Conservation (phyloP, 768 basidiomycete genomes). For the Suillus clintonianus region DNA sequence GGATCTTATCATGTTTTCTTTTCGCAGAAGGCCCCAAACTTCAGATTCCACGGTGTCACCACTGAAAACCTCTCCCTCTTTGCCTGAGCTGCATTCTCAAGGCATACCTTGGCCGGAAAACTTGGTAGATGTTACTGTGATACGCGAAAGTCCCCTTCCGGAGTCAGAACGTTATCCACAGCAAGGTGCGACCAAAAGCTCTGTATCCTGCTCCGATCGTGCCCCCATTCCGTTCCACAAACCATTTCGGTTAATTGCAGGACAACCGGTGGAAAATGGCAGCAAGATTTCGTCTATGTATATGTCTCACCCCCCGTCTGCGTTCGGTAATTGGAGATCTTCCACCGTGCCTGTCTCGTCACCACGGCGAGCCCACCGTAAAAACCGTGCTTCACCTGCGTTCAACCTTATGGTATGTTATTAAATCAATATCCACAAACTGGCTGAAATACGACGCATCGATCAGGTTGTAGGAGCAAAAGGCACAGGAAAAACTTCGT, state of each 20-base stretch:
- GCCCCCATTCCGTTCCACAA: constrained; percentile 77
- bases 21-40: constrained; percentile 64
- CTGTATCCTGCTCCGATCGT: constrained; percentile 54
- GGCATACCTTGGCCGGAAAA: constrained; percentile 86
- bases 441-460: constrained; percentile 8
- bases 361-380: constrained; percentile 62
- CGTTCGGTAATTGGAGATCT: constrained; percentile 60
- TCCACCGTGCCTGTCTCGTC: constrained; percentile 35
- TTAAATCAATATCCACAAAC: neutral
- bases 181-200: constrained; percentile 74
- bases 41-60: constrained; percentile 41
- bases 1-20: constrained; percentile 62
- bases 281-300: constrained; percentile 70
- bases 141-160: constrained; percentile 48
- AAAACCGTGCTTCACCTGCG: constrained; percentile 67
- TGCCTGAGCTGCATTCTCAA: constrained; percentile 74
- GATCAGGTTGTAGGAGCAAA: constrained; percentile 74
- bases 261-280: constrained; percentile 39
- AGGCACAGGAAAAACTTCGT: constrained; percentile 84
- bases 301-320: constrained; percentile 60
- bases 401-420: constrained; percentile 81
- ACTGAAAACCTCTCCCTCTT: constrained; percentile 76
- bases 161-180: constrained; percentile 36
- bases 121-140: constrained; percentile 71
- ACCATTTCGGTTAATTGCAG: constrained; percentile 64